Evolutionary conservation across 768 basidiomycete species (phyloP), one percentile per base, ranked within the genome.

Genomic region (Omphalotus guepiniiformis): DNA sequence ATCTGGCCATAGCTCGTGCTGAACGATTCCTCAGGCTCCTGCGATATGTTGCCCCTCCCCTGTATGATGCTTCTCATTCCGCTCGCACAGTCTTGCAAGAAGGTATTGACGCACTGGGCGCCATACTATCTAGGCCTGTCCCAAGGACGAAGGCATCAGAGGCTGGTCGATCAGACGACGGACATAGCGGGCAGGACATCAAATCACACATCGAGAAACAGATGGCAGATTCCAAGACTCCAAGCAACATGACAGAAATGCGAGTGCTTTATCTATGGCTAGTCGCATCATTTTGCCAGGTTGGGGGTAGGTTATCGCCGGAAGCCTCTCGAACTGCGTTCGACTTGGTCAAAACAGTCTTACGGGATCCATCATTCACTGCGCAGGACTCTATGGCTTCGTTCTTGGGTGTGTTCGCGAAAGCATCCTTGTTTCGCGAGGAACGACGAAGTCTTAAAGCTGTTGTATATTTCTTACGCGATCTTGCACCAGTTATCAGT

Each of bases 21-120:
- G 78, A 88, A 52, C 73, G 82, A 45, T 89, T 89, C 63, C 65
- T 91, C 34, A 71, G 72, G 4, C 66, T 86, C 22, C 68, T 91
- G 15, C 76, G 79, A 8, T 68, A 73, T 32, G 64, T 86, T 39
- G 64, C 76, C 0, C 80, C 82, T 3, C 59, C 74, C 46, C 64
- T 89, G 4, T 85, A 82, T 57, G 66, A 82, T 39, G 69, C 71
- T 4, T 83, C 84, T 1, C 59, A 65, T 1, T 65, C 72, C 1
- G 70, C 83, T 4, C 71, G 81, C n/a, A 58, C 60, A 2, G 72
- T 85, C 4, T 67, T 89, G 11, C 71, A 72, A 35, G 83, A 85
- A 28, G 88, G 87, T 2, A 78, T 88, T 23, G 72, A 76, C n/a
- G 86, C 86, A 1, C 63, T 91, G 18, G 78, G 81, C 13, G 52